A percentile compares a stretch with the other conserved stretches of the same genome.
Conservation (phyloP, 371 early-diverging fungal genomes). For the Mortierella polycephala region DNA sequence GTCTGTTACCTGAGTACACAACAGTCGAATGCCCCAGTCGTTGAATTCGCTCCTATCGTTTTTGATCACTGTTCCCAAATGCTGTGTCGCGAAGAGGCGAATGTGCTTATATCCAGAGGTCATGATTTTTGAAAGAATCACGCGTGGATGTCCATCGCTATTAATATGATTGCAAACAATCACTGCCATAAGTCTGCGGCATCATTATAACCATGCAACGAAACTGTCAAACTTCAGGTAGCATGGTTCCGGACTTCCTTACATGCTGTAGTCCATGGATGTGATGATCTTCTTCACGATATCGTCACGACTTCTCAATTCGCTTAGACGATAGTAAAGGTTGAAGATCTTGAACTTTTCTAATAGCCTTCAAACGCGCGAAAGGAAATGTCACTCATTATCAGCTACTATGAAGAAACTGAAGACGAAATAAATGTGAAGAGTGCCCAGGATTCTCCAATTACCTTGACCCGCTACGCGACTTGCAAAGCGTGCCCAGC, state of each 20-base stretch:
- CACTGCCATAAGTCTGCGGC: too few relatives aligned
- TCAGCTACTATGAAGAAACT: neutral
- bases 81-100: slow-evolving; percentile 81
- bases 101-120: slow-evolving; percentile 84
- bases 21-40: slow-evolving; percentile 81
- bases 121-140: slow-evolving; percentile 85
- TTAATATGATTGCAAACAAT: neutral
- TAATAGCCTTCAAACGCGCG: slow-evolving; percentile 55
- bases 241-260: slow-evolving; percentile 4
- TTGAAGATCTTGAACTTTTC: slow-evolving; percentile 85
- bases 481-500: slow-evolving; percentile 73
- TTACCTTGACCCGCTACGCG: slow-evolving; percentile 73
- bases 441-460: neutral
- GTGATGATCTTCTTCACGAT: slow-evolving; percentile 81
- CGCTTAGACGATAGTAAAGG: slow-evolving; percentile 83
- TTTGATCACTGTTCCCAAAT: slow-evolving; percentile 73
- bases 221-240: neutral
- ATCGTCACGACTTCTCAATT: slow-evolving; percentile 84
- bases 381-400: too few relatives aligned
- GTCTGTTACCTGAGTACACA: slow-evolving; percentile 72
- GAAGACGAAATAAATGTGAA: neutral
- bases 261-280: slow-evolving; percentile 79
- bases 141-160: slow-evolving; percentile 85
- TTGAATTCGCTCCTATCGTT: slow-evolving; percentile 69
- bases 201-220: neutral